Evolutionary conservation across 768 basidiomycete genomes (phyloP), one percentile per base, ranked within the genome.

Genomic region (Naganishia antarctica): DNA sequence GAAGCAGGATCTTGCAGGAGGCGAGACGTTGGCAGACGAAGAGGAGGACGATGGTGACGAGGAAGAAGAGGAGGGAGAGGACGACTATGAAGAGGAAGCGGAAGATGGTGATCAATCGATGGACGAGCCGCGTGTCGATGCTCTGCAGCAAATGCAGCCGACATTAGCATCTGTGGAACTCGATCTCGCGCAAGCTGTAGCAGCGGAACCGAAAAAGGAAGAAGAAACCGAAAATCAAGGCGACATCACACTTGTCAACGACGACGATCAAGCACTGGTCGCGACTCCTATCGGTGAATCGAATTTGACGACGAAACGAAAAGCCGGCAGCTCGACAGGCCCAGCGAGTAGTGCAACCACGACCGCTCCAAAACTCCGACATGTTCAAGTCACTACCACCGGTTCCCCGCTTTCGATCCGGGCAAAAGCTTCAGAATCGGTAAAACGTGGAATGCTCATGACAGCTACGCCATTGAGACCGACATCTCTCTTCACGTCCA

Each of bases 11-110:
- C 3, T 43, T 1, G 57, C 23, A 25, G 40, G 25, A 31, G 57
- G 41, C 34, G 25, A 26, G 40, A 59, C 57, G 40, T 45, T 43
- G 40, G 57, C 25, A 3, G 34, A n/a, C 7, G 57, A 26, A 4
- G 57, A 43, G 57, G 57, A 43, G 3, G 57, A 47, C 4, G 43
- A 16, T 15, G 59, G 13, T 16, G 51, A 21, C 16, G 51, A 11
- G 9, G 40, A 25, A 4, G 43, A 41, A 46, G 58, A 60, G 23
- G 58, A 70, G 25, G 61, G 66, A 18, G 43, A 70, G n/a, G 74
- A 76, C 49, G 61, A 70, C 4, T 69, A 74, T 50, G 53, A 57
- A 23, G 53, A 41, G 1, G 37, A 57, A 34, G 50, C 31, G 50
- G 23, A 57, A n/a, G 31, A 34, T 4, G 29, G 29, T 16, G 50